phyloP scores from a whole-genome alignment of 169 alveolate species.

The Besnoitia besnoiti region DNA sequence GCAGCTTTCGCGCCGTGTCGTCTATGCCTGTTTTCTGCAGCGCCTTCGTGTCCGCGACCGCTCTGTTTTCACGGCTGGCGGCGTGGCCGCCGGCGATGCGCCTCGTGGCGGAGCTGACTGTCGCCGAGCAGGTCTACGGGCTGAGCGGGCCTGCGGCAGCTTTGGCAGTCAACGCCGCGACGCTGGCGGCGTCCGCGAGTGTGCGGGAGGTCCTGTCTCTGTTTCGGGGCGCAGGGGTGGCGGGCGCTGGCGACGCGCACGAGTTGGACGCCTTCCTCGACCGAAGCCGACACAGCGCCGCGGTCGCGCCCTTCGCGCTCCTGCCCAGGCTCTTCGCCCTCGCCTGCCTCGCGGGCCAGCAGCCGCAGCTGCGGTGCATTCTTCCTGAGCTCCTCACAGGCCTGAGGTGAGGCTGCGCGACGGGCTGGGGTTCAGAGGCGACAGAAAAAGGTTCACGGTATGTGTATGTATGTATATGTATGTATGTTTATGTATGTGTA shows the following conservation, averaged over 20 bases:
- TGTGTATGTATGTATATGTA: no score
- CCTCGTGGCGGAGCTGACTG: slow-evolving; percentile 49
- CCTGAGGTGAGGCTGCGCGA: slow-evolving; percentile 65
- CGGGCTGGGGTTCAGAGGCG: no score
- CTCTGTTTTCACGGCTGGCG: slow-evolving; percentile 50
- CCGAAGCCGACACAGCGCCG: background rate
- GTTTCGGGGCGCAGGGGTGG: background rate
- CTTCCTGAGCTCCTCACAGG: slow-evolving; percentile 57
- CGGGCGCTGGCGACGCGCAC: background rate
- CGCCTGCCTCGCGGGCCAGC: slow-evolving; percentile 51
- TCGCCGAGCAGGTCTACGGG: slow-evolving; percentile 51
- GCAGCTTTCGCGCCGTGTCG: no score
- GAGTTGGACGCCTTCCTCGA: background rate
- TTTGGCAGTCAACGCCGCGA: slow-evolving; percentile 44
- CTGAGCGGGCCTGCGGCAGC: slow-evolving; percentile 54
- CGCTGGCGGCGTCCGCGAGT: background rate
- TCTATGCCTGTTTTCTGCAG: slow-evolving; percentile 62
- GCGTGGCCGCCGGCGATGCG: slow-evolving; percentile 64
- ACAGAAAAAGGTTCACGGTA: no score
- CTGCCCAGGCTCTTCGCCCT: slow-evolving; percentile 47
- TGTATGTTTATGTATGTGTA: no score
- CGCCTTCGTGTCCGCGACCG: slow-evolving; percentile 62
- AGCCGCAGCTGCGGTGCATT: slow-evolving; percentile 46
- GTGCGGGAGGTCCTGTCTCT: background rate
- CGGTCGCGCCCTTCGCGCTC: slow-evolving; percentile 50